Percentiles rank a stretch among this genome's conserved stretches.
Evolutionary conservation across 2,329 filamentous ascomycete genomes (phyloP).

Genomic region (Leptoxyphium fumago): DNA sequence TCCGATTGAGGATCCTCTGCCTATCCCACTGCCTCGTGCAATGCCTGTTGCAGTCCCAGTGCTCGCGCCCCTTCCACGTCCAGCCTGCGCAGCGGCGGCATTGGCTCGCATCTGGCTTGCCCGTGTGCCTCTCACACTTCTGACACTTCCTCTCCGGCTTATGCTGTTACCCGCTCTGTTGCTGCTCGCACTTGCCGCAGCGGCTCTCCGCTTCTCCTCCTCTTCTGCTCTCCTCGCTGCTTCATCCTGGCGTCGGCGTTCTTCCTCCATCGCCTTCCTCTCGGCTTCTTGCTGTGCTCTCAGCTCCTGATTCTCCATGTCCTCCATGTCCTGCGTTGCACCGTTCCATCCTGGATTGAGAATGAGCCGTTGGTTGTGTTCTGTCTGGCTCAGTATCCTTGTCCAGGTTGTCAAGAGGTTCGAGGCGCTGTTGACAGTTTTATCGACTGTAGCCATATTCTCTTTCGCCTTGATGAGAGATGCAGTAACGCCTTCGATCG

Average conservation of each 20-base stretch:
- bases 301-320: constrained; percentile 67
- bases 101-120: constrained; percentile 1
- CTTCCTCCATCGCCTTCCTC: constrained; percentile 61
- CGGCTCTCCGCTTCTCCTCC: constrained; percentile 41
- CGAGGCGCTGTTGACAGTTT: constrained; percentile 75
- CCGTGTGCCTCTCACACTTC: constrained; percentile 20
- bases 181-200: constrained; percentile 25
- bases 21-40: constrained; percentile 26
- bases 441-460: constrained; percentile 74
- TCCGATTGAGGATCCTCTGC: constrained; percentile 33
- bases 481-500: constrained; percentile 64
- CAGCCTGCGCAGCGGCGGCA: neutral
- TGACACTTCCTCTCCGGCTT: constrained; percentile 21
- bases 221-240: constrained; percentile 38
- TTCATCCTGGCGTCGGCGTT: constrained; percentile 54
- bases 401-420: constrained; percentile 91
- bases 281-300: constrained; percentile 64
- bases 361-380: constrained; percentile 89
- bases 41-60: neutral
- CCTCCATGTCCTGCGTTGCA: constrained; percentile 69
- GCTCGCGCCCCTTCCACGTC: neutral
- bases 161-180: constrained; percentile 7
- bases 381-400: constrained; percentile 86
- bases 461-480: constrained; percentile 57
- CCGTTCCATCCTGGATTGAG: constrained; percentile 83